Conservation (phyloP, 768 basidiomycete species). For the Podaxis rugospora region DNA sequence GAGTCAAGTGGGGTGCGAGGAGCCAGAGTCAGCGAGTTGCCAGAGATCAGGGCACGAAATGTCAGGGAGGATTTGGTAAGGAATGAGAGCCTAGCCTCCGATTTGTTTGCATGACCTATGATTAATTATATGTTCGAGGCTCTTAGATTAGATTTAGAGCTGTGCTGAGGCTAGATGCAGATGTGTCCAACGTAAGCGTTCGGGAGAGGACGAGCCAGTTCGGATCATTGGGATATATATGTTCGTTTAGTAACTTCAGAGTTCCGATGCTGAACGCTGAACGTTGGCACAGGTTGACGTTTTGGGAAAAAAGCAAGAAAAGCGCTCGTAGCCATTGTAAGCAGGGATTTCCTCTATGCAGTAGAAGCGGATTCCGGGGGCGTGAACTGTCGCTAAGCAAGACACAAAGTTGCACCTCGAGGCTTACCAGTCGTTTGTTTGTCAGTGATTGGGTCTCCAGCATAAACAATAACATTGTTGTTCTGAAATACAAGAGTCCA, state of each 20-base stretch:
- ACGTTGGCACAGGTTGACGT: no score
- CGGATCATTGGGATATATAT: not conserved
- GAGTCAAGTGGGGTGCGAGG: not conserved
- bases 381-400: no score
- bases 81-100: not conserved
- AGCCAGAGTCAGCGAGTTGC: not conserved
- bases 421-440: not conserved
- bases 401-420: not conserved
- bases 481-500: not conserved
- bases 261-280: no score
- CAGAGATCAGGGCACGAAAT: not conserved
- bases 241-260: not conserved
- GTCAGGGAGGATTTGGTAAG: no score
- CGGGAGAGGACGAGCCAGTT: slow-evolving; percentile 1
- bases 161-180: not conserved
- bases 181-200: not conserved
- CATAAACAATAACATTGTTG: not conserved
- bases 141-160: not conserved
- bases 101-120: not conserved
- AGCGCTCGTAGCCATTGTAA: no score
- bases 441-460: not conserved
- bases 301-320: no score
- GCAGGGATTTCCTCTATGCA: no score
- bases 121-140: not conserved
- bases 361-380: no score